A percentile compares a stretch with the other conserved stretches of the same genome.
phyloP scores from a whole-genome alignment of 192 early-diverging fungal genomes.

The Podila verticillata region DNA sequence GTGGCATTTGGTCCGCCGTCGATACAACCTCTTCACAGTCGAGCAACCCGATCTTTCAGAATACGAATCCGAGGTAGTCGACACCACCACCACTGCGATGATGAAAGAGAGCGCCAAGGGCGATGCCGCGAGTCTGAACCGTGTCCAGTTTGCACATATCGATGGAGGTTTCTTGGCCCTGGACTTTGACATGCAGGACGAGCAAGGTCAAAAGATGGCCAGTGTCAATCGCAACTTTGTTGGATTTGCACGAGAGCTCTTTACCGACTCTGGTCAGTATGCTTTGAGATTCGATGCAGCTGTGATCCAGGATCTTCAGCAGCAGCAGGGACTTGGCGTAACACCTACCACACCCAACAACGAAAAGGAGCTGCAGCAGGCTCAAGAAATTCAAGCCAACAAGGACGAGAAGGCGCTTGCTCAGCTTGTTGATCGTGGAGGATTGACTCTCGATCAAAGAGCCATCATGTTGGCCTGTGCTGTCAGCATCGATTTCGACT shows the following conservation, averaged over 20 bases:
- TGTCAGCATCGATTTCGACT: slow-evolving; percentile 89
- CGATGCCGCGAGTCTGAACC: slow-evolving; percentile 20
- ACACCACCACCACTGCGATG: slow-evolving; percentile 20
- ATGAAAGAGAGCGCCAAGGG: slow-evolving; percentile 12
- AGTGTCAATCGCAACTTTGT: slow-evolving; percentile 83
- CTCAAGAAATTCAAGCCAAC: slow-evolving; percentile 26
- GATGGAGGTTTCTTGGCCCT: slow-evolving; percentile 79
- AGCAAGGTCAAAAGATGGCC: slow-evolving; percentile 59
- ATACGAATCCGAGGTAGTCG: not conserved
- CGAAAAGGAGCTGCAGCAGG: slow-evolving; percentile 10
- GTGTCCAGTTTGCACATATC: slow-evolving; percentile 73
- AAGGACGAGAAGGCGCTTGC: slow-evolving; percentile 34
- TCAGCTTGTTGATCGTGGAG: slow-evolving; percentile 44
- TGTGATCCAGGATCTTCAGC: slow-evolving; percentile 47
- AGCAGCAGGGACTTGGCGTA: slow-evolving; percentile 28
- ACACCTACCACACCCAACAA: slow-evolving; percentile 7
- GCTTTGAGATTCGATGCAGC: slow-evolving; percentile 78
- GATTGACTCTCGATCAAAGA: slow-evolving; percentile 78
- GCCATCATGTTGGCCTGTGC: slow-evolving; percentile 85
- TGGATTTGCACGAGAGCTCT: slow-evolving; percentile 84
- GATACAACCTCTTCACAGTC: slow-evolving; percentile 85
- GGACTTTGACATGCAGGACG: slow-evolving; percentile 79
- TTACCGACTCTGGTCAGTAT: slow-evolving; percentile 89
- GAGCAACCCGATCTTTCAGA: slow-evolving; percentile 52
- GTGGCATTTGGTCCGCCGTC: slow-evolving; percentile 83